These are phyloP conservation scores for Grosmannia penicillata DNA, from an alignment of 2,329 filamentous ascomycete species.

Conservation along the genomic window DNA sequence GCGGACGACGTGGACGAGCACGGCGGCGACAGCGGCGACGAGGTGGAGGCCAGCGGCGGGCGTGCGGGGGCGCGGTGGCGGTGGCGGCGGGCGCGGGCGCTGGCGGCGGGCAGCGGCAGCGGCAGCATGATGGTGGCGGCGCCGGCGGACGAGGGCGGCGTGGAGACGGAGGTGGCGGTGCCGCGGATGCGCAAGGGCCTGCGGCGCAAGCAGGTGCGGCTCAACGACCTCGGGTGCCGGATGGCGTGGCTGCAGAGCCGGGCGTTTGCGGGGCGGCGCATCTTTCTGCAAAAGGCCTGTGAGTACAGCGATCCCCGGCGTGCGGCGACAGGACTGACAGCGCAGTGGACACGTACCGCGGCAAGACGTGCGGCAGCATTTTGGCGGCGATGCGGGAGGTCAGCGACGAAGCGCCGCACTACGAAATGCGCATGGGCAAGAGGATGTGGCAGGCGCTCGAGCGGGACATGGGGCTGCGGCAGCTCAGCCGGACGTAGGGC, in stretches of 20 bases:
- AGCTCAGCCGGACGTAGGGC: slow-evolving; percentile 7
- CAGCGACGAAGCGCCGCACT: slow-evolving; percentile 61
- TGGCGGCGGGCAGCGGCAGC: slow-evolving; percentile 13
- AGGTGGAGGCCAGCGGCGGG: slow-evolving; percentile 29
- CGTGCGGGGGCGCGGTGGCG: not conserved
- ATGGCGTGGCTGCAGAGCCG: slow-evolving; percentile 96
- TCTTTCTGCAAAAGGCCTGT: slow-evolving; percentile 87
- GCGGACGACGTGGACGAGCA: slow-evolving; percentile 35
- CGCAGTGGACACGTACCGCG: slow-evolving; percentile 86
- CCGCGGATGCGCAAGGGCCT: slow-evolving; percentile 56
- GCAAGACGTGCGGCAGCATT: slow-evolving; percentile 76
- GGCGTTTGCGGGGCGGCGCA: slow-evolving; percentile 70
- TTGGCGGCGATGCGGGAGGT: slow-evolving; percentile 65
- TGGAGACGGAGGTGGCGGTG: slow-evolving; percentile 57
- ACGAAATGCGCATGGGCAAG: slow-evolving; percentile 80
- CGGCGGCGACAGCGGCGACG: slow-evolving; percentile 14
- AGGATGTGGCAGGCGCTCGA: slow-evolving; percentile 38
- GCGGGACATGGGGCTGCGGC: slow-evolving; percentile 9
- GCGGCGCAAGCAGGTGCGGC: slow-evolving; percentile 67
- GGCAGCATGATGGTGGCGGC: slow-evolving; percentile 32
- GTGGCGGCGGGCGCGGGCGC: slow-evolving; percentile 6
- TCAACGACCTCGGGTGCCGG: slow-evolving; percentile 86
- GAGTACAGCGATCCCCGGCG: no score
- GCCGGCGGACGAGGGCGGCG: slow-evolving; percentile 45
- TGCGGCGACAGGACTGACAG: no score